Conservation (phyloP, 257 asterid species). For the Ligustrum vulgare region DNA sequence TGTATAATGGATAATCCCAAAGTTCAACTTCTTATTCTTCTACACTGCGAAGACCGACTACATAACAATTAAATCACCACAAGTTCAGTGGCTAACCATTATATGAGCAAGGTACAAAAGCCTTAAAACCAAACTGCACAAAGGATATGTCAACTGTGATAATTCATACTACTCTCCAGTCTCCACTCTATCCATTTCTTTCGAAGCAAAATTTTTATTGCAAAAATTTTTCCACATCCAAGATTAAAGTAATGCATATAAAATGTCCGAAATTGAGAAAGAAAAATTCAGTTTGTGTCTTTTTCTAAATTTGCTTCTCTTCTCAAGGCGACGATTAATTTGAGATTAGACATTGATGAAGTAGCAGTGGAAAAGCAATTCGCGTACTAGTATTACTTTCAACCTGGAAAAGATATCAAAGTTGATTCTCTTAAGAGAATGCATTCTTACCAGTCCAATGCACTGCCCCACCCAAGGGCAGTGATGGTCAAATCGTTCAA, state of each 20-base stretch:
- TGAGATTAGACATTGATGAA: background rate
- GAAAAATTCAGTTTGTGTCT: background rate
- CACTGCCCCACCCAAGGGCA: slow-evolving; percentile 99
- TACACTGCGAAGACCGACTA: background rate
- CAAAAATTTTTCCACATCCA: background rate
- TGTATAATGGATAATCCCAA: too few relatives aligned
- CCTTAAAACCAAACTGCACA: background rate
- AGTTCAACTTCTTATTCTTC: background rate
- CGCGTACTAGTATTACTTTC: background rate
- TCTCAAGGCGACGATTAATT: background rate
- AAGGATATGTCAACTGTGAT: background rate
- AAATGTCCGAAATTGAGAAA: background rate
- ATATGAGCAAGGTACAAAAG: background rate
- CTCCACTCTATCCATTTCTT: background rate
- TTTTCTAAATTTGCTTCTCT: background rate
- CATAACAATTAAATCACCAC: background rate
- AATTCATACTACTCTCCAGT: background rate
- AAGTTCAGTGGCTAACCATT: background rate
- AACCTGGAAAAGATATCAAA: too few relatives aligned
- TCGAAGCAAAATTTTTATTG: background rate
- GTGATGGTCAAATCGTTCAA: slow-evolving; percentile 93
- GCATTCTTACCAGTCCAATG: slow-evolving; percentile 78
- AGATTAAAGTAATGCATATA: background rate
- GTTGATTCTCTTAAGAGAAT: background rate
- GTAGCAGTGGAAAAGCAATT: background rate